Conservation (phyloP, 2,329 filamentous ascomycete species). For the Stenocarpella maydis region DNA sequence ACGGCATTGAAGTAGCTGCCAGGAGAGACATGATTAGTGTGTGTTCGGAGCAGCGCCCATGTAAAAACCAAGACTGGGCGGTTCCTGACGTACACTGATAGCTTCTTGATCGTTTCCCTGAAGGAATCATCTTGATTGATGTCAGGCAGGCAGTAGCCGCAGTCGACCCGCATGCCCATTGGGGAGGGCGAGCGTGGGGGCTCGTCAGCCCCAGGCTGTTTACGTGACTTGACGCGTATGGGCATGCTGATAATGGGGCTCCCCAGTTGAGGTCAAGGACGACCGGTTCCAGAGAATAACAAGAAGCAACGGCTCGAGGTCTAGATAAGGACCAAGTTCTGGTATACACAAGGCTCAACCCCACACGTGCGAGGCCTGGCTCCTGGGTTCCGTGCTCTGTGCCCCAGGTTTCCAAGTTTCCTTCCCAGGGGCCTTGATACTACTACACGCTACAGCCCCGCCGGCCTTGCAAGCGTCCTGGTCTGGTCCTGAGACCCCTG, state of each 20-base stretch:
- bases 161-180: conserved; percentile 41
- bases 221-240: conserved; percentile 52
- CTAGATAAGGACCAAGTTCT: conserved; percentile 11
- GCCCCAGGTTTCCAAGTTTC: background rate
- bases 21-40: background rate
- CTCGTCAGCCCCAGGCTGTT: conserved; percentile 41
- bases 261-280: background rate
- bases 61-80: background rate
- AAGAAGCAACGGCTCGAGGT: background rate
- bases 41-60: background rate
- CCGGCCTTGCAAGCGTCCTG: too few species aligned
- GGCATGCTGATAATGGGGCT: conserved; percentile 42
- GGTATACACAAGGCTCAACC: background rate
- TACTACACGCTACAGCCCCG: background rate
- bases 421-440: conserved; percentile 3
- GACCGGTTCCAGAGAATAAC: background rate
- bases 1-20: conserved; percentile 68
- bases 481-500: too few species aligned
- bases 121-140: conserved; percentile 68
- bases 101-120: conserved; percentile 70
- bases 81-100: conserved; percentile 61
- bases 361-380: conserved; percentile 1
- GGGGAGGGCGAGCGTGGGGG: conserved; percentile 48
- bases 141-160: conserved; percentile 54
- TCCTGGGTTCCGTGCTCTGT: background rate